These are phyloP conservation scores for Mallotus japonicus DNA, from an alignment of 441 rosid genomes.

Conservation along the genomic window DNA sequence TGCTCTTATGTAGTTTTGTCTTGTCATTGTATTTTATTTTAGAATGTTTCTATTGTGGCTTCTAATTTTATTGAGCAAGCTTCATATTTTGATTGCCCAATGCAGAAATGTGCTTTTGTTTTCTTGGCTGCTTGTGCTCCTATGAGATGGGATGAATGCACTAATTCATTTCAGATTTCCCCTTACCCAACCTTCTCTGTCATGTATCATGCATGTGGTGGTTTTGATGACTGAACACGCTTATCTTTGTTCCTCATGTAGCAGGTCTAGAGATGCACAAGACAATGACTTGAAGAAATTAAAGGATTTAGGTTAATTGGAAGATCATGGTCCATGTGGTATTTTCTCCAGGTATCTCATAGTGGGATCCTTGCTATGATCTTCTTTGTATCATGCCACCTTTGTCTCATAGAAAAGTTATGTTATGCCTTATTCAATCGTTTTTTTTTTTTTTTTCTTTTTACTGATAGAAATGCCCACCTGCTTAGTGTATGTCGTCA, in stretches of 20 bases:
- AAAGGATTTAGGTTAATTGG: conserved; percentile 30
- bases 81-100: neutral
- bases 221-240: neutral
- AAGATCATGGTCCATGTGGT: conserved; percentile 35
- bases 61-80: too few relatives aligned
- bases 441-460: conserved; percentile 8
- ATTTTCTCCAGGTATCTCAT: conserved; percentile 24
- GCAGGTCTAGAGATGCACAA: conserved; percentile 34
- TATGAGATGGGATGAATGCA: neutral
- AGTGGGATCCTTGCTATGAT: conserved; percentile 34
- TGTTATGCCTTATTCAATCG: conserved; percentile 29
- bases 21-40: too few relatives aligned
- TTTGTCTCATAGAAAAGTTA: conserved; percentile 47
- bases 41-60: too few relatives aligned
- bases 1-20: too few relatives aligned
- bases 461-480: conserved; percentile 32
- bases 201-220: neutral
- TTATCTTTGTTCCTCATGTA: neutral
- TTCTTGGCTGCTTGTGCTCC: neutral
- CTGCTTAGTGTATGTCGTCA: conserved; percentile 28
- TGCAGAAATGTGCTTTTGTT: neutral
- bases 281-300: conserved; percentile 21
- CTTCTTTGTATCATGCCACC: conserved; percentile 46
- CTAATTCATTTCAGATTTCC: neutral
- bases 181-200: neutral